Conservation (phyloP, 225 moss, liverwort and hornwort species). For the Anthoceros angustus region DNA sequence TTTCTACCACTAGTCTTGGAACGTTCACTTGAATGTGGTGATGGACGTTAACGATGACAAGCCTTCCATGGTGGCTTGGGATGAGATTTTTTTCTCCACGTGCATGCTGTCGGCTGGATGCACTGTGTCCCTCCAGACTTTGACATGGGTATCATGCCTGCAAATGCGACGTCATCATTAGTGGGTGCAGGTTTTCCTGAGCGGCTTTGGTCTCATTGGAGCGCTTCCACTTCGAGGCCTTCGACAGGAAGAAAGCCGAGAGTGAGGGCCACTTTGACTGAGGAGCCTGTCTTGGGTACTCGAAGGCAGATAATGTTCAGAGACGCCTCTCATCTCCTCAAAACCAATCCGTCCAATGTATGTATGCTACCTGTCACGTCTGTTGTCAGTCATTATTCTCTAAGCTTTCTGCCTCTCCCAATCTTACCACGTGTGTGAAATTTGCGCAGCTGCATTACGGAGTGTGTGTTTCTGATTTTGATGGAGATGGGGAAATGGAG, state of each 20-base stretch:
- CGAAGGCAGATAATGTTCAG: slow-evolving; percentile 30
- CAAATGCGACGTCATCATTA: too few relatives aligned
- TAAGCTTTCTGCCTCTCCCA: not conserved
- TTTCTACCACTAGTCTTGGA: too few relatives aligned
- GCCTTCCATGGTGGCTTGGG: too few relatives aligned
- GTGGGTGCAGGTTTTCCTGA: not conserved
- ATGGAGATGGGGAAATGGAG: slow-evolving; percentile 64
- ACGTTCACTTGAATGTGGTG: too few relatives aligned
- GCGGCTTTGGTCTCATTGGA: not conserved
- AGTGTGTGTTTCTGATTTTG: slow-evolving; percentile 73
- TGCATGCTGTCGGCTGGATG: too few relatives aligned
- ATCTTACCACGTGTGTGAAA: not conserved
- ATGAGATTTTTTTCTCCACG: too few relatives aligned
- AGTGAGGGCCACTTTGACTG: not conserved
- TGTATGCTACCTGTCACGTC: not conserved
- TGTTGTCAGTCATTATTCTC: not conserved
- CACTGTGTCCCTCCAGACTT: too few relatives aligned
- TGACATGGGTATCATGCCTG: too few relatives aligned
- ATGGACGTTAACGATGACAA: too few relatives aligned
- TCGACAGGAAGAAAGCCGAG: not conserved
- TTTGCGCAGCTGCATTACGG: slow-evolving; percentile 64
- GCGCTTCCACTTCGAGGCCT: not conserved
- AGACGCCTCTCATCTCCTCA: slow-evolving; percentile 34
- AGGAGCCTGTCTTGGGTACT: not conserved
- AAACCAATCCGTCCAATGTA: slow-evolving; percentile 36